phyloP scores from a whole-genome alignment of 164 flowering plant genomes.

The Vitis amurensis region DNA sequence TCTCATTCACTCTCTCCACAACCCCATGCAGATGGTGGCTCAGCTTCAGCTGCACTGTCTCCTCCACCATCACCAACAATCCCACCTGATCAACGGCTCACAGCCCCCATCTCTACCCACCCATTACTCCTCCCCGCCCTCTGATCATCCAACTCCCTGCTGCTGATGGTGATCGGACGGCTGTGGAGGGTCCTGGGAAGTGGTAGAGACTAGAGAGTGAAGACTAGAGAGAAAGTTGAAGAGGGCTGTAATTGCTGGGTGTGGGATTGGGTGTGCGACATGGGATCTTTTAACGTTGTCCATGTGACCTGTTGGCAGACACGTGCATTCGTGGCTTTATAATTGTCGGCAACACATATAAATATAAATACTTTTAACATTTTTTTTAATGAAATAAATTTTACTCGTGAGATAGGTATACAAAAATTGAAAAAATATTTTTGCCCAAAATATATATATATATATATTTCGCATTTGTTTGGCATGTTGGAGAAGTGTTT shows the following conservation, averaged over 20 bases:
- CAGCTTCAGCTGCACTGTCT: slow-evolving; percentile 23
- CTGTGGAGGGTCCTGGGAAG: not conserved
- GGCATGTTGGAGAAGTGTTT: no score
- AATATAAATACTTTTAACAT: no score
- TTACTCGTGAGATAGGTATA: no score
- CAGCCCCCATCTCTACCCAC: not conserved
- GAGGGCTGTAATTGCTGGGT: not conserved
- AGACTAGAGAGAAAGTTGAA: no score
- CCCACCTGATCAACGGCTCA: slow-evolving; percentile 3
- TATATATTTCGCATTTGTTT: no score
- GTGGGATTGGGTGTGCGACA: not conserved
- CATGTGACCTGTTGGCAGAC: no score
- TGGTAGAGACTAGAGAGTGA: not conserved
- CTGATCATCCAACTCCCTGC: not conserved
- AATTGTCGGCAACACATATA: no score
- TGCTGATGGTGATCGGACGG: not conserved
- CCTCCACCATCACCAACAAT: slow-evolving; percentile 8
- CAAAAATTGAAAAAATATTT: no score
- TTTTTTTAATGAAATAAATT: no score
- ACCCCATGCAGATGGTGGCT: slow-evolving; percentile 32
- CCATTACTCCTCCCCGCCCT: not conserved
- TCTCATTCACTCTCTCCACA: slow-evolving; percentile 34
- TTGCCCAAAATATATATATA: no score
- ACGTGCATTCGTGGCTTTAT: no score
- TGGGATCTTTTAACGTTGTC: not conserved